Base-by-base conservation (phyloP, 805 yeast genomes). In the Metschnikowia chrysomelidarum region DNA sequence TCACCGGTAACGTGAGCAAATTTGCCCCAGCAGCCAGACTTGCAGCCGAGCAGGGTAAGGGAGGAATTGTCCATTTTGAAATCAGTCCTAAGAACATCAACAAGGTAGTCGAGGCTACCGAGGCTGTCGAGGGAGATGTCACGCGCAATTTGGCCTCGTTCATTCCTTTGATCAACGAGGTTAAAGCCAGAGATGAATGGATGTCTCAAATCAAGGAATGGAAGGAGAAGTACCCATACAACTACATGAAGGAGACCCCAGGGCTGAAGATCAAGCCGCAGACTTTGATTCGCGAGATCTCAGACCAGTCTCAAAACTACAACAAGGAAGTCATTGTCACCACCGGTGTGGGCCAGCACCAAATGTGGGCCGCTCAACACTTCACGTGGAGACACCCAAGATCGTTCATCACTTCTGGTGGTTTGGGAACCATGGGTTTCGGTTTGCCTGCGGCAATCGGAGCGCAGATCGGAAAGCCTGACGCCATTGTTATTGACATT, bases 341-440 rank as follows among this genome's bases (percentile, higher is more conserved):
- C 35, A 93, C 98, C 23, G 98, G 98, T 74, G 98, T 93, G 34
- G 98, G 98, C 43, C 98, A 93, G 73, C 98, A 91, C 75, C 98
- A 91, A 72, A 91, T 91, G 98, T 91, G 98, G 98, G 94, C 98
- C 24, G 98, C 98, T 19, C 98, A 93, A 70, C 89, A 88, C 65
- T 89, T 85, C 79, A 78, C 88, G 34, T 91, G 97, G 96, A 82
- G 80, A 43, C 68, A 76, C 45, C 98, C 98, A 53, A 80, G 98
- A 64, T 75, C 94, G 32, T 82, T 93, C 70, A 84, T 91, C 61
- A 88, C 98, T n/a, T 87, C 96, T 32, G 98, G 98, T 67, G 98
- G 98, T 53, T 76, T 91, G 54, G 98, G 98, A 54, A 91, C 98
- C 39, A 91, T 91, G 98, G 98, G 98, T 43, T 91, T 69, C 68